A percentile compares a stretch with the other conserved stretches of the same genome.
Conservation (phyloP, 352 stramenopile species). For the Lagenidium giganteum region DNA sequence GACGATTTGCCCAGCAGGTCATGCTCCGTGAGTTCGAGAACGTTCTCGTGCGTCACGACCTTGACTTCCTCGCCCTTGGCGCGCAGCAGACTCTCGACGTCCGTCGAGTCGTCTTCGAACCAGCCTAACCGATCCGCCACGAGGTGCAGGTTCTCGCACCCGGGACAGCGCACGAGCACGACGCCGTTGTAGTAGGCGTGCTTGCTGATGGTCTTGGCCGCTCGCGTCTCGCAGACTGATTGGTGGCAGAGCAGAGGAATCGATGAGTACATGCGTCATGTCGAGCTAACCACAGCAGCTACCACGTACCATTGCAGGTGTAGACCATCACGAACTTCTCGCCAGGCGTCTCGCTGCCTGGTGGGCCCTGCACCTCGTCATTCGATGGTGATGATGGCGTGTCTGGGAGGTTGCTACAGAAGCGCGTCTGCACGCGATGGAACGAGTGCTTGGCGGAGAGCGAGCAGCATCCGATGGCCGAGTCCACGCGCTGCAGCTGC, state of each 20-base stretch:
- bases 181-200: constrained; percentile 97
- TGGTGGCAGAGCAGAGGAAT: not conserved
- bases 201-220: constrained; percentile 97
- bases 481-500: too few species aligned
- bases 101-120: constrained; percentile 89
- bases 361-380: constrained; percentile 10
- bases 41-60: constrained; percentile 70
- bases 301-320: constrained; percentile 85
- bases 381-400: constrained; percentile 1
- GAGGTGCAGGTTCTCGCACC: constrained; percentile 98
- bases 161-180: constrained; percentile 96
- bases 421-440: too few species aligned
- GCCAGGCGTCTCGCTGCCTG: constrained; percentile 70
- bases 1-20: constrained; percentile 50
- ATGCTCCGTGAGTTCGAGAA: constrained; percentile 77
- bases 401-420: too few species aligned
- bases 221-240: constrained; percentile 94
- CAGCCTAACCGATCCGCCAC: constrained; percentile 94
- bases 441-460: too few species aligned
- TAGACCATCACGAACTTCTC: constrained; percentile 98
- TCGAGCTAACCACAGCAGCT: not conserved
- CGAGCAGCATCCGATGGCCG: too few species aligned
- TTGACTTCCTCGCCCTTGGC: constrained; percentile 70
- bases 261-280: not conserved
- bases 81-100: constrained; percentile 84